Percentiles rank a stretch among this genome's conserved stretches.
These are phyloP conservation scores for Alternaria triticimaculans DNA, from an alignment of 2,329 filamentous ascomycete genomes.

Conservation along the genomic window DNA sequence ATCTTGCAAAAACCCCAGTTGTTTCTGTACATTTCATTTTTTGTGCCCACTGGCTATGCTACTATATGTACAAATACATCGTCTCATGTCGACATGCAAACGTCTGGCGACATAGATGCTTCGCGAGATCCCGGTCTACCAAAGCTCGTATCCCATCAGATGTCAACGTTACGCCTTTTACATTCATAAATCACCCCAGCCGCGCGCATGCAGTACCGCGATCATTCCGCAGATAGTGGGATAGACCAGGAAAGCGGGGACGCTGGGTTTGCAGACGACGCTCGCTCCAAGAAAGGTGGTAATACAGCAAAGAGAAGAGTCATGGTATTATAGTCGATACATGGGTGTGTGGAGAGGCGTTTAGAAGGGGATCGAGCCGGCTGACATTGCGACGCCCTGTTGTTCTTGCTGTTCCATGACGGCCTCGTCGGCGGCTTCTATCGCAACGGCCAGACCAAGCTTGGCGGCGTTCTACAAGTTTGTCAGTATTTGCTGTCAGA, in stretches of 20 bases:
- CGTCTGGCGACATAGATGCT: slow-evolving; percentile 19
- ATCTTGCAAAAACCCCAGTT: background rate
- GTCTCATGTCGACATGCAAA: slow-evolving; percentile 12
- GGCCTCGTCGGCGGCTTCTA: slow-evolving; percentile 51
- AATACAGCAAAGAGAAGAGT: slow-evolving; percentile 51
- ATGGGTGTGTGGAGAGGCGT: slow-evolving; percentile 25
- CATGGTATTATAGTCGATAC: slow-evolving; percentile 46
- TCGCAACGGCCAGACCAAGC: slow-evolving; percentile 88
- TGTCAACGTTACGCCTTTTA: slow-evolving; percentile 33
- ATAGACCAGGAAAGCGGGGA: slow-evolving; percentile 25
- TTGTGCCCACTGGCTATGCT: slow-evolving; percentile 32
- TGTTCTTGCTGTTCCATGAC: slow-evolving; percentile 51
- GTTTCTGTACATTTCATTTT: slow-evolving; percentile 13
- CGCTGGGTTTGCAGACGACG: slow-evolving; percentile 29
- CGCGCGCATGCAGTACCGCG: slow-evolving; percentile 28
- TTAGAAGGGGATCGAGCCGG: slow-evolving; percentile 51
- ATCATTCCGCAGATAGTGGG: slow-evolving; percentile 35
- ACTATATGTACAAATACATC: slow-evolving; percentile 44
- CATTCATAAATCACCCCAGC: slow-evolving; percentile 20
- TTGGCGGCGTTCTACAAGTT: slow-evolving; percentile 82
- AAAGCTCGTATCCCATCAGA: slow-evolving; percentile 27
- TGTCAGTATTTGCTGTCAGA: slow-evolving; percentile 29
- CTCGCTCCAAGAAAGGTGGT: slow-evolving; percentile 45
- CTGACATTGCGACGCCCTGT: slow-evolving; percentile 30
- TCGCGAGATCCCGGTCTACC: slow-evolving; percentile 22